Base-by-base conservation (phyloP, 345 rosid species). In the Acer negundo region DNA sequence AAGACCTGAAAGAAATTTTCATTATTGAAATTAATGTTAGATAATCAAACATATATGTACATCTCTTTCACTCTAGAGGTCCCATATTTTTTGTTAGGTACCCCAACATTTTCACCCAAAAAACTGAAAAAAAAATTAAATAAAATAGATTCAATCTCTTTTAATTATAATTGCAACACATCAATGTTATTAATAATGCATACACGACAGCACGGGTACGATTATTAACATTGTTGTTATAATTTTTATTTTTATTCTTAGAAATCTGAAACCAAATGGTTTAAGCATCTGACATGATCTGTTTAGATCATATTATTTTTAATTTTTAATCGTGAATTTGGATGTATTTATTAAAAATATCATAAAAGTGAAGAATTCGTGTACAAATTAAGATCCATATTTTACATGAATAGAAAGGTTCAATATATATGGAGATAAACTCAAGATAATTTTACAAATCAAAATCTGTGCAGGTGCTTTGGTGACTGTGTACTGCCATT, bases 401-500 rank as follows among this genome's bases (percentile, higher is more conserved):
- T 5, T 4, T 35, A 35, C 38, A 35, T 35, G 38, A 35, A 35
- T 35, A 4, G 38, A 42, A 42, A 42, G 46, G 46, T 42, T 42
- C 46, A 42, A 35, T 35, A 35, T 35, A 35, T 35, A 4, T 4
- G 38, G 38, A 35, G 38, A 35, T 28, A 28, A 28, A 28, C 31
- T 28, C 31, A 28, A 28, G 31, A 28, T 35, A 35, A 35, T 35
- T 35, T 35, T 35, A 35, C 38, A 35, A 35, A 40, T 61, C 67
- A 63, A 23, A 74, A 67, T 65, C 42, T 53, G 20, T 63, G 62
- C 70, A 88, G 91, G 89, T 75, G 88, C 86, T 53, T 31, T 80
- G 83, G 88, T 88, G 78, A 28, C 69, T 12, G 79, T 84, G 17
- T 68, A 81, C 62, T 88, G 91, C 78, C 70, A 67, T 46, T 67